A percentile compares a stretch with the other conserved stretches of the same genome.
phyloP scores from a whole-genome alignment of 2,329 filamentous ascomycete species.

The Tolypocladium endophyticum region DNA sequence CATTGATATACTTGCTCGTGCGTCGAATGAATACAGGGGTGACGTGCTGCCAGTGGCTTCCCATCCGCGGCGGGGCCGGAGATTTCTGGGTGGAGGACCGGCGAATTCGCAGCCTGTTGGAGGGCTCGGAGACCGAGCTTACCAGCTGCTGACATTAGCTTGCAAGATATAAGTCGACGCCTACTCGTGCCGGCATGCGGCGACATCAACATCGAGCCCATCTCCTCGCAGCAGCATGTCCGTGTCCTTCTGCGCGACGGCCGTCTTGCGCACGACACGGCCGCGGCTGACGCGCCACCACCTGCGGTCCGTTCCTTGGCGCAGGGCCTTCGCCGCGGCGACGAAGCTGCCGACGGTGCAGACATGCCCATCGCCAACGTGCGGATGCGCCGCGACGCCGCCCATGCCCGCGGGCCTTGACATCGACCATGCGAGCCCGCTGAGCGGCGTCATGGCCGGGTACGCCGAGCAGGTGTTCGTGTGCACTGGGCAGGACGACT shows the following conservation, averaged over 20 bases:
- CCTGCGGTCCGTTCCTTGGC: conserved; percentile 6
- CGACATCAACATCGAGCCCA: not conserved
- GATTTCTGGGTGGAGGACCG: not conserved
- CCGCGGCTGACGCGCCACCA: not conserved
- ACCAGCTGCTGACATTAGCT: not conserved
- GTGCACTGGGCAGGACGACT: conserved; percentile 71
- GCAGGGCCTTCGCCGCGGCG: not conserved
- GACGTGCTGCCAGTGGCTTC: too few species aligned
- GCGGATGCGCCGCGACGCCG: conserved; percentile 60
- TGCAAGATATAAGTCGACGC: not conserved
- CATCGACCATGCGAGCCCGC: conserved; percentile 59
- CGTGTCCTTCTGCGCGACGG: not conserved
- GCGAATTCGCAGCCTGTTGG: not conserved
- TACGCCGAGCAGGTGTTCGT: conserved; percentile 79
- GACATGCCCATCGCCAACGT: conserved; percentile 66
- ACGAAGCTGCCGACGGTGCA: conserved; percentile 32
- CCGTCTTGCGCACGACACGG: not conserved
- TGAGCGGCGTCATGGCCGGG: conserved; percentile 67
- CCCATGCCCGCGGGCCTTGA: conserved; percentile 54
- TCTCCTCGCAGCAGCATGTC: not conserved
- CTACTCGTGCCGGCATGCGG: not conserved
- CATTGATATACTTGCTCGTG: too few species aligned
- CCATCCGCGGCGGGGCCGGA: not conserved
- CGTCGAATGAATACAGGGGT: too few species aligned
- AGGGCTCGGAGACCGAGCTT: conserved; percentile 12